Percentiles rank a stretch among this genome's conserved stretches.
These are phyloP conservation scores for Suhomyces terraborum DNA, from an alignment of 1,139 yeast genomes.

Conservation along the genomic window DNA sequence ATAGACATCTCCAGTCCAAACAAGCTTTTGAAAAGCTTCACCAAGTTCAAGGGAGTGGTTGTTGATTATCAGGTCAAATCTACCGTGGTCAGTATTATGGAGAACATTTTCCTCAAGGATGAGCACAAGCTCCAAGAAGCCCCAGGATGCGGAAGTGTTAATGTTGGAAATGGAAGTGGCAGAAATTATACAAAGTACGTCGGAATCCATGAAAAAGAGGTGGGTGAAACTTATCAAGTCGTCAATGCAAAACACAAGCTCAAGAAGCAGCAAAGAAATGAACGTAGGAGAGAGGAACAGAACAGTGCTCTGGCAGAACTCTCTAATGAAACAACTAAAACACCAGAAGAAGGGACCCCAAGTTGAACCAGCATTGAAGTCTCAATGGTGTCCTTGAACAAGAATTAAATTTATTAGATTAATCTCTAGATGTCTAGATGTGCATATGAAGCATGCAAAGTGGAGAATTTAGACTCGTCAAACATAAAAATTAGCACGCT, in stretches of 20 bases:
- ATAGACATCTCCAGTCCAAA: slow-evolving; percentile 19
- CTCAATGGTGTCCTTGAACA: too few relatives aligned
- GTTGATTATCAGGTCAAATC: slow-evolving; percentile 42
- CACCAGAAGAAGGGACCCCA: background rate
- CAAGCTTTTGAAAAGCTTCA: slow-evolving; percentile 27
- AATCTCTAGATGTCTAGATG: too few relatives aligned
- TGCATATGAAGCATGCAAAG: too few relatives aligned
- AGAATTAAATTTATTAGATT: too few relatives aligned
- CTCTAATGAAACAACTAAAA: background rate
- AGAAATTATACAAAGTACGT: slow-evolving; percentile 56
- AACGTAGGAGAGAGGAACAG: slow-evolving; percentile 4
- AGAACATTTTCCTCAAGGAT: slow-evolving; percentile 24
- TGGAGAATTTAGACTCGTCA: too few relatives aligned
- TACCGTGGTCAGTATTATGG: slow-evolving; percentile 36
- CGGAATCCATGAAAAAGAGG: slow-evolving; percentile 58
- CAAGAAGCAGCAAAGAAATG: slow-evolving; percentile 35
- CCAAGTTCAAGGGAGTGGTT: slow-evolving; percentile 33
- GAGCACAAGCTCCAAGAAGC: slow-evolving; percentile 19
- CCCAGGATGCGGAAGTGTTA: slow-evolving; percentile 41
- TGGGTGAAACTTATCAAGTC: slow-evolving; percentile 62
- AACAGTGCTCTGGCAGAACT: background rate
- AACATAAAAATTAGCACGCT: too few relatives aligned
- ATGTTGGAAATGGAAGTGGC: slow-evolving; percentile 75
- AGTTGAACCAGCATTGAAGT: background rate
- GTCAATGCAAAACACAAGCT: slow-evolving; percentile 65